A percentile compares a stretch with the other conserved stretches of the same genome.
These are phyloP conservation scores for Aspergillus oerlinghausenensis DNA, from an alignment of 2,329 filamentous ascomycete genomes.

Conservation along the genomic window DNA sequence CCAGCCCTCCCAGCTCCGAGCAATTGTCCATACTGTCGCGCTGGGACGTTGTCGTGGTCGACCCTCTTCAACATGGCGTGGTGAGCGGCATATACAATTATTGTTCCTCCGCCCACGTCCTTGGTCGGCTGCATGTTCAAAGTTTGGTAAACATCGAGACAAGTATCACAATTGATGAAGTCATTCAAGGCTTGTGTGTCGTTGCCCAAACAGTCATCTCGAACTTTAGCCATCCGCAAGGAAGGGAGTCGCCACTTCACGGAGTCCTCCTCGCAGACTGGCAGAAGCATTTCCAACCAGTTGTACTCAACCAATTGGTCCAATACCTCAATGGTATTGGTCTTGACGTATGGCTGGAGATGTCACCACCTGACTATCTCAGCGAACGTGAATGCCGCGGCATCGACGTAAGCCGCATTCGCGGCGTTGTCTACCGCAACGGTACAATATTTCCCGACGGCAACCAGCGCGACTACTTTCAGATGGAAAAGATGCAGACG, in stretches of 20 bases:
- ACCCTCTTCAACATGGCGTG: slow-evolving; percentile 29
- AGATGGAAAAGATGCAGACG: slow-evolving; percentile 29
- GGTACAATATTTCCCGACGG: slow-evolving; percentile 29
- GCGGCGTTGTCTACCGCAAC: slow-evolving; percentile 28
- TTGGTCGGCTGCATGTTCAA: slow-evolving; percentile 9
- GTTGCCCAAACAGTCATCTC: slow-evolving; percentile 1
- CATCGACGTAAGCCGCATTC: slow-evolving; percentile 21
- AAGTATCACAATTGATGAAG: slow-evolving; percentile 5
- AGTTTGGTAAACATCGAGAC: slow-evolving; percentile 1
- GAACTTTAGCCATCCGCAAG: slow-evolving; percentile 1
- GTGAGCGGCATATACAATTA: slow-evolving; percentile 17
- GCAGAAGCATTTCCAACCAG: slow-evolving; percentile 20
- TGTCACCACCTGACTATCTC: slow-evolving; percentile 29
- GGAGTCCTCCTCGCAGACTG: slow-evolving; percentile 34
- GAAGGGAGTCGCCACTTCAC: slow-evolving; percentile 19
- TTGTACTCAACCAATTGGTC: slow-evolving; percentile 25
- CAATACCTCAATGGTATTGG: slow-evolving; percentile 26
- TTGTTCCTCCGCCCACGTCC: slow-evolving; percentile 3
- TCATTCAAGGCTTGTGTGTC: neutral
- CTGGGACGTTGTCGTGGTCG: slow-evolving; percentile 34
- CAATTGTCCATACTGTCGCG: slow-evolving; percentile 25
- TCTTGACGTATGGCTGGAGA: slow-evolving; percentile 35
- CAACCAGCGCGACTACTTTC: slow-evolving; percentile 30
- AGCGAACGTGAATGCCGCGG: slow-evolving; percentile 15
- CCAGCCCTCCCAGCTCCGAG: slow-evolving; percentile 21